Base-by-base conservation (phyloP, 495 filamentous ascomycete genomes). In the Amphirosellinia nigrospora region DNA sequence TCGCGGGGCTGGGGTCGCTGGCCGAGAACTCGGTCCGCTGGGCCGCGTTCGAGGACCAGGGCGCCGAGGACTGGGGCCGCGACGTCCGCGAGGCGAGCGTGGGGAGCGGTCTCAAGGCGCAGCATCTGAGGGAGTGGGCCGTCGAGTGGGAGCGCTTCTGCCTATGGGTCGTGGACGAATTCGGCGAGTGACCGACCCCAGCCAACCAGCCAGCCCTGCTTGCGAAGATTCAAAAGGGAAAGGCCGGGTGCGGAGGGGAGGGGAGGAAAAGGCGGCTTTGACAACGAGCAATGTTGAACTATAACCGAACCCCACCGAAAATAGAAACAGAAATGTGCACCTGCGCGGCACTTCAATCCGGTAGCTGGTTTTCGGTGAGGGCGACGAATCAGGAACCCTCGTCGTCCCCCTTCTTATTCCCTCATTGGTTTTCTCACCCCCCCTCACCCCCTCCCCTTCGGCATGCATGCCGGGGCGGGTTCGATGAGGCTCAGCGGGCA, bases 1-100 rank as follows among this genome's bases (percentile, higher is more conserved):
- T 97, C 30, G 92, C 90, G 21, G 93, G 93, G 0, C 79, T 95
- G 46, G 95, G 93, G 5, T 90, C 90, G 73, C 84, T 99, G 73
- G 95, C 92, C 16, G 93, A 97, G 83, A 98, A 96, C 68, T 96
- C 94, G 65, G 90, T 99, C 46, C 85, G 91, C 36, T 98, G 92
- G 91, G 93, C 94, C 28, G 90, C 91, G 39, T 97, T 92, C 76
- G 92, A 94, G 74, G 94, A 97, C 73, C 90, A 92, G 74, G 81
- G 79, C 16, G 69, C 83, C 3, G 86, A 89, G 11, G 86, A 89
- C 62, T 97, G 94, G 91, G 79, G 84, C 45, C 81, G 84, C 41
- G 93, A 89, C 48, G 85, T 97, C 58, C 88, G 86, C 62, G 88
- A 91, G 61, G 94, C 92, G 2, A 87, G 90, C 26, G 78, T 91